Evolutionary conservation across 1,284 basidiomycete species (phyloP).

Genomic region (Xerocomus minutiporus): DNA sequence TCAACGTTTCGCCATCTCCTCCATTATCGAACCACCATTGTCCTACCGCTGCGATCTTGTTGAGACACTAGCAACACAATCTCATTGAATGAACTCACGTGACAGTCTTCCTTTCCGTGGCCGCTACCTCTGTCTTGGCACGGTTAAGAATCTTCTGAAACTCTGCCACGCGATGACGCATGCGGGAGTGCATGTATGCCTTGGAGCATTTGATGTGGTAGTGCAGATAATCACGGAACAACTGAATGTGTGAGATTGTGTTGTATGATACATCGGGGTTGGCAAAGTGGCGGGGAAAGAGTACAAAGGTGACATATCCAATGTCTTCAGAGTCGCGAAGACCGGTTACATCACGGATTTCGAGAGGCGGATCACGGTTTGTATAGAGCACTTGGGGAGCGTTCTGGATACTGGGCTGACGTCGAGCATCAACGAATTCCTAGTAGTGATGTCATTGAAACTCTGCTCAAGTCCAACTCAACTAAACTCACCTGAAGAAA

Average conservation of each 20-base stretch:
- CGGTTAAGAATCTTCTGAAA: slow-evolving; percentile 98
- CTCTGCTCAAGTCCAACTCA: not conserved
- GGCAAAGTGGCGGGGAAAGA: slow-evolving; percentile 94
- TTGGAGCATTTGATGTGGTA: slow-evolving; percentile 99
- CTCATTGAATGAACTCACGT: slow-evolving; percentile 50
- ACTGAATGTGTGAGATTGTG: slow-evolving; percentile 93
- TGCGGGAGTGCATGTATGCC: slow-evolving; percentile 98
- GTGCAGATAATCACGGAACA: slow-evolving; percentile 98
- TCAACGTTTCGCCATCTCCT: not conserved
- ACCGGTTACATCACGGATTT: slow-evolving; percentile 85
- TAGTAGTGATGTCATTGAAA: slow-evolving; percentile 30
- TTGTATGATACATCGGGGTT: slow-evolving; percentile 69
- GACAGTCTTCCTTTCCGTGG: slow-evolving; percentile 88
- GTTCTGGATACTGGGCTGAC: slow-evolving; percentile 90
- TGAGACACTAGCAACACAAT: slow-evolving; percentile 5
- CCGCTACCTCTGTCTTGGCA: slow-evolving; percentile 90
- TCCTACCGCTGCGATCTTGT: slow-evolving; percentile 43
- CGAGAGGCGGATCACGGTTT: slow-evolving; percentile 91
- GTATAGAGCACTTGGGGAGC: slow-evolving; percentile 99
- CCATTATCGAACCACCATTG: slow-evolving; percentile 44
- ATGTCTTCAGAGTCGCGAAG: slow-evolving; percentile 85
- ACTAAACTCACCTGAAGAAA: slow-evolving; percentile 79
- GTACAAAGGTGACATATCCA: slow-evolving; percentile 98
- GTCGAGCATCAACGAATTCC: slow-evolving; percentile 98
- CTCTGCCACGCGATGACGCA: slow-evolving; percentile 92